Base-by-base conservation (phyloP, 164 flowering plant genomes). In the Sextonia rubra region DNA sequence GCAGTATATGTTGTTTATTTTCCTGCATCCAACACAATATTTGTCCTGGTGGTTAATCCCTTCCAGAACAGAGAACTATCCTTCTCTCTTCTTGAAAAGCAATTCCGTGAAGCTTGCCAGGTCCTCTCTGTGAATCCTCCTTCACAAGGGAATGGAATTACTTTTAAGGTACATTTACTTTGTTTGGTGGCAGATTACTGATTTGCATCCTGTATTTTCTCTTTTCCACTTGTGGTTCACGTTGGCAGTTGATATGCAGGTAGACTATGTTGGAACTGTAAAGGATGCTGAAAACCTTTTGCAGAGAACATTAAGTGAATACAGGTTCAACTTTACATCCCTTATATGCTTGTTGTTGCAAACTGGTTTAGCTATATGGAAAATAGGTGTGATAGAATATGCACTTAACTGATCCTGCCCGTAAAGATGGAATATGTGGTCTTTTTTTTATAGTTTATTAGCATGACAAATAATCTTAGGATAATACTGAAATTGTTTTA, bases 21-120 rank as follows among this genome's bases (percentile, higher is more conserved):
- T 74, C 90, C 97, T 73, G 78, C 87, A 69, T 85, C 89, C 64
- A 73, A 85, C 77, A 74, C 83, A 32, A 76, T 93, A 63, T 64
- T 56, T 62, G 90, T 87, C 60, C 85, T 93, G 78, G 93, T 90
- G 73, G 93, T 93, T 32, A 93, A 90, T 81, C 95, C 97, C 61
- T 88, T 85, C 75, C 97, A 86, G 71, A 89, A 90, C 82, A 88
- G 84, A 80, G 96, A 89, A 68, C 74, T 96, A 74, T 83, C 94
- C 63, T 71, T 92, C 20, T 76, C 87, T 68, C 80, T 90, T 77
- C 86, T 96, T 66, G 97, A 91, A 69, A 89, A 80, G 72, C 92
- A 87, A 78, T 93, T 86, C 70, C 87, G 87, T 47, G 97, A 93
- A 76, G 95, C 93, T 72, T 89, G 97, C 78, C 90, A 86, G 64